These are phyloP conservation scores for Conticribra guillardii DNA, from an alignment of 108 stramenopile species.

Conservation along the genomic window DNA sequence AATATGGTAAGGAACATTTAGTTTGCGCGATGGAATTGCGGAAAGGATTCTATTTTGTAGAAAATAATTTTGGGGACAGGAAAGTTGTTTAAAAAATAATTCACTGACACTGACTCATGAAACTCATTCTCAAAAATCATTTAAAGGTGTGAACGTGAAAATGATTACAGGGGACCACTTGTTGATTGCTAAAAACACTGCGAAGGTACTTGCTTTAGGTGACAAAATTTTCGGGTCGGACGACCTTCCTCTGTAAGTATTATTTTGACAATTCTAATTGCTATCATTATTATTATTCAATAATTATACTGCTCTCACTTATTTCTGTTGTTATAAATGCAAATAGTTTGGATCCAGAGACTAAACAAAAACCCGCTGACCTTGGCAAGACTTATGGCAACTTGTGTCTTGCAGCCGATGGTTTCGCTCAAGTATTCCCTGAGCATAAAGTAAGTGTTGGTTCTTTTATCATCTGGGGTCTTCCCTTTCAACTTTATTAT, in stretches of 20 bases:
- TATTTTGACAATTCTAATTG: too few species aligned
- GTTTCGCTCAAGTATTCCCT: conserved; percentile 84
- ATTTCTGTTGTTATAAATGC: too few species aligned
- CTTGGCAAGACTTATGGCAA: conserved; percentile 46
- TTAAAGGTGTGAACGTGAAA: conserved; percentile 71
- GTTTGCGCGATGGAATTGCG: not conserved
- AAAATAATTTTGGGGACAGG: too few species aligned
- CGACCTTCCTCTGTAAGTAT: conserved; percentile 48
- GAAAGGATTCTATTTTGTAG: too few species aligned
- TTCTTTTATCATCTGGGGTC: not conserved
- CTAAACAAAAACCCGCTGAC: conserved; percentile 49
- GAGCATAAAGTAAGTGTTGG: conserved; percentile 63
- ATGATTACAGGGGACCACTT: conserved; percentile 91
- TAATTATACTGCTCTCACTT: too few species aligned
- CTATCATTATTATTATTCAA: too few species aligned
- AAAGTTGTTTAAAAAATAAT: too few species aligned
- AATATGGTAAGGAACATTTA: conserved; percentile 25
- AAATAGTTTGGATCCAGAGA: conserved; percentile 54
- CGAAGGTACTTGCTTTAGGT: conserved; percentile 63
- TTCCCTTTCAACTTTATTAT: not conserved
- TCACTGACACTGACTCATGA: not conserved
- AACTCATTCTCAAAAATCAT: not conserved
- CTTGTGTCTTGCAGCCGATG: conserved; percentile 59
- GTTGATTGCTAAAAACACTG: conserved; percentile 77
- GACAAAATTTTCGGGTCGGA: conserved; percentile 55